A percentile compares a stretch with the other conserved stretches of the same genome.
These are phyloP conservation scores for Cicer bijugum DNA, from an alignment of 306 rosid genomes.

Conservation along the genomic window DNA sequence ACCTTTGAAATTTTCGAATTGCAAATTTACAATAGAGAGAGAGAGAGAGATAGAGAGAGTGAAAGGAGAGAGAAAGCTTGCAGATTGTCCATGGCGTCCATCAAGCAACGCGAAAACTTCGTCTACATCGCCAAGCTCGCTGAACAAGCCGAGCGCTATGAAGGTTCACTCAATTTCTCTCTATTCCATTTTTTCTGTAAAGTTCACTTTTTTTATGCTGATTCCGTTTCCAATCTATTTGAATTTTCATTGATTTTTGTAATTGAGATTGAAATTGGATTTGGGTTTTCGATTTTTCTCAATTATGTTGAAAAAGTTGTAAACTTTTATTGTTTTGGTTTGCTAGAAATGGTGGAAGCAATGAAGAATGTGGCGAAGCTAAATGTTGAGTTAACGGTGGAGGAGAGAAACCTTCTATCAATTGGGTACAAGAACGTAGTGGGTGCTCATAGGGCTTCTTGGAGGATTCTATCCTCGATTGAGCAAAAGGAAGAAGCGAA, in stretches of 20 bases:
- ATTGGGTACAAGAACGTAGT: slow-evolving; percentile 65
- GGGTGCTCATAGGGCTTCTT: slow-evolving; percentile 68
- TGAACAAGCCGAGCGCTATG: slow-evolving; percentile 91
- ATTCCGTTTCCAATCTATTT: not conserved
- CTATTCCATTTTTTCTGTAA: not conserved
- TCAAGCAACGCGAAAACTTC: slow-evolving; percentile 69
- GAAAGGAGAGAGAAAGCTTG: slow-evolving; percentile 26
- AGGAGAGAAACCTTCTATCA: slow-evolving; percentile 65
- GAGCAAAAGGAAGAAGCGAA: slow-evolving; percentile 65
- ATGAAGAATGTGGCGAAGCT: slow-evolving; percentile 67
- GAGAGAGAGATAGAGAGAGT: slow-evolving; percentile 14
- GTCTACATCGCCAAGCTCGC: slow-evolving; percentile 89
- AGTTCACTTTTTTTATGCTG: not conserved
- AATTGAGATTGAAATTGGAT: slow-evolving; percentile 6
- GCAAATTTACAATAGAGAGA: not conserved
- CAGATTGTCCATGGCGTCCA: slow-evolving; percentile 56
- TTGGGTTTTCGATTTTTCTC: slow-evolving; percentile 2
- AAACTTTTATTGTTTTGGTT: not conserved
- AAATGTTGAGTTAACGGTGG: slow-evolving; percentile 61
- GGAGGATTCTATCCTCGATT: slow-evolving; percentile 67
- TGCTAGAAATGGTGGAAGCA: slow-evolving; percentile 68
- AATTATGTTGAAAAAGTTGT: not conserved
- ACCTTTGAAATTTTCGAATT: slow-evolving; percentile 12
- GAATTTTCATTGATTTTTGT: not conserved
- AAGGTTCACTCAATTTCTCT: slow-evolving; percentile 53